These are phyloP conservation scores for Rhizophlyctis rosea DNA, from an alignment of 192 early-diverging fungal species.

Conservation along the genomic window DNA sequence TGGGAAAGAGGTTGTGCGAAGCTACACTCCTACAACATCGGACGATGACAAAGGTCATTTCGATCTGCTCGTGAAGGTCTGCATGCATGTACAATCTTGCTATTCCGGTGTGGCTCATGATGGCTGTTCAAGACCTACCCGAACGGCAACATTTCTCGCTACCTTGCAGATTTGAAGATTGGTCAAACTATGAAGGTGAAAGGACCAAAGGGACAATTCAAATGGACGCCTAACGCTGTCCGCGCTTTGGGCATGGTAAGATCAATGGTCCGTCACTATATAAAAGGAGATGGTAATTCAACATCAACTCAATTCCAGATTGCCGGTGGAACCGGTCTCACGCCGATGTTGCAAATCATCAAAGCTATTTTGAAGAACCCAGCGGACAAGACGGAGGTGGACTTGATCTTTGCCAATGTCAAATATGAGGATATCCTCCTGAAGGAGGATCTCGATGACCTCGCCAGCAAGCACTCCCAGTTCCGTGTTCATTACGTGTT, in stretches of 20 bases:
- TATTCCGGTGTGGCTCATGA: conserved; percentile 3
- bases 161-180: conserved; percentile 62
- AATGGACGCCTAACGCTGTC: conserved; percentile 78
- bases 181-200: conserved; percentile 74
- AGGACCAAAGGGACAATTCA: conserved; percentile 89
- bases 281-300: no score
- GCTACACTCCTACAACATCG: conserved; percentile 87
- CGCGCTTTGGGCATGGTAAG: conserved; percentile 72
- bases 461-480: conserved; percentile 66
- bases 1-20: conserved; percentile 79
- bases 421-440: conserved; percentile 85
- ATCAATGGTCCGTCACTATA: not conserved
- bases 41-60: conserved; percentile 85
- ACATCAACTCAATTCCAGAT: conserved; percentile 38
- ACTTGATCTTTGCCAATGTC: conserved; percentile 91
- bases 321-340: conserved; percentile 91
- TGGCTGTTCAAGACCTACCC: conserved; percentile 66
- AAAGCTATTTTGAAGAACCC: conserved; percentile 82
- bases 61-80: conserved; percentile 85
- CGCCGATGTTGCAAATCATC: conserved; percentile 95
- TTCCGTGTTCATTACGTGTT: conserved; percentile 81
- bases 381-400: conserved; percentile 79
- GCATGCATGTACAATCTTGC: no score
- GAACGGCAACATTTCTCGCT: conserved; percentile 72
- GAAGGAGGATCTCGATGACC: conserved; percentile 73